A percentile compares a stretch with the other conserved stretches of the same genome.
Evolutionary conservation across 2,329 filamentous ascomycete species (phyloP).

Genomic region (Fusarium anthophilum): DNA sequence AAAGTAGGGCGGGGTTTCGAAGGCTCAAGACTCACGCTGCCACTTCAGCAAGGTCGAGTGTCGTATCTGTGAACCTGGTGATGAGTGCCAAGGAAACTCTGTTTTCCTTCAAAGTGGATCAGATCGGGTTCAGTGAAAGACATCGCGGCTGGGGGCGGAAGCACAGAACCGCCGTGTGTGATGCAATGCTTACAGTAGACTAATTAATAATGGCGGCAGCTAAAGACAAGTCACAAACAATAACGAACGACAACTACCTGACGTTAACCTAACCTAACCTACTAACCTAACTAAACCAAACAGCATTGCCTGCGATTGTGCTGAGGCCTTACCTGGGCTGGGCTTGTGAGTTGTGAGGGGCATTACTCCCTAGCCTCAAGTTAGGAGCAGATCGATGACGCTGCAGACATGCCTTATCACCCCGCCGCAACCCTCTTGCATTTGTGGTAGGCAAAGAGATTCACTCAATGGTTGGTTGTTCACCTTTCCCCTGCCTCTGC

Average conservation of each 20-base stretch:
- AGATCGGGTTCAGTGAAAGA: not conserved
- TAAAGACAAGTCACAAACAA: constrained; percentile 6
- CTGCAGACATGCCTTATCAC: constrained; percentile 26
- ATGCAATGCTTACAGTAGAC: constrained; percentile 19
- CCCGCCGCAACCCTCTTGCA: constrained; percentile 20
- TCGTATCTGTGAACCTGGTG: not conserved
- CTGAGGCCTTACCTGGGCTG: not conserved
- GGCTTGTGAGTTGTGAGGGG: not conserved
- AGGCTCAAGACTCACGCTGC: not conserved
- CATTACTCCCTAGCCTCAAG: constrained; percentile 8
- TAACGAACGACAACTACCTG: not conserved
- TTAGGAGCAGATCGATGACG: constrained; percentile 30
- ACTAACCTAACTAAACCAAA: not conserved
- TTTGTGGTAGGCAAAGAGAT: not conserved
- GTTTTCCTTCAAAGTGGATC: not conserved
- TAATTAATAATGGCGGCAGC: not conserved
- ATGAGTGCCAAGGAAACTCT: constrained; percentile 25
- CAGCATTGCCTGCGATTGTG: constrained; percentile 1
- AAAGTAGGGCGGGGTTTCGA: constrained; percentile 16
- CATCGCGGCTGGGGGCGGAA: not conserved
- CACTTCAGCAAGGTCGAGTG: constrained; percentile 1
- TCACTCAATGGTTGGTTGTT: not conserved
- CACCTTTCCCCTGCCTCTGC: constrained; percentile 6
- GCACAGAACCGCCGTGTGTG: constrained; percentile 6
- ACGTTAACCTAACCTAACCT: not conserved